A percentile compares a stretch with the other conserved stretches of the same genome.
Evolutionary conservation across 371 early-diverging fungal genomes (phyloP).

Genomic region (Parasitella parasitica): DNA sequence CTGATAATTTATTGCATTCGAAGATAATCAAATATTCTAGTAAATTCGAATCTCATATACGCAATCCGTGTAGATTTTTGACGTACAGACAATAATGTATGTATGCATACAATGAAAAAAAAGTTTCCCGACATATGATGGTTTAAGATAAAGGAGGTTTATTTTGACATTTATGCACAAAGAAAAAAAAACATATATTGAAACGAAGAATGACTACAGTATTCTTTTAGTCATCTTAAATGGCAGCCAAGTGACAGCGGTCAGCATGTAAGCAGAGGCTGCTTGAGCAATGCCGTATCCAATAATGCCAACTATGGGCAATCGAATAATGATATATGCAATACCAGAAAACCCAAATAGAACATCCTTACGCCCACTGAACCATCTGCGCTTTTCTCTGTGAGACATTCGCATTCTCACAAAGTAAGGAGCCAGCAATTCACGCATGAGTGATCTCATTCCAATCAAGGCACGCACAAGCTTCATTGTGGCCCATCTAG

Average conservation of each 20-base stretch:
- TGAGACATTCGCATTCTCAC: conserved; percentile 54
- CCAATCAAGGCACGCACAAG: conserved; percentile 59
- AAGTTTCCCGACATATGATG: no score
- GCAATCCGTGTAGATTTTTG: no score
- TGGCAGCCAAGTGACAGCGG: conserved; percentile 54
- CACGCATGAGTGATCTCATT: conserved; percentile 63
- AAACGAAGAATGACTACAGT: no score
- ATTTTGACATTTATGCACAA: no score
- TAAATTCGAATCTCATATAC: no score
- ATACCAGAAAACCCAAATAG: conserved; percentile 65
- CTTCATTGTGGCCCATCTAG: conserved; percentile 38
- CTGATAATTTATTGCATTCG: no score
- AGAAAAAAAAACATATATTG: no score
- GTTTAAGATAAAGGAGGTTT: no score
- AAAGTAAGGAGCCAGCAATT: conserved; percentile 68
- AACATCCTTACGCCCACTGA: conserved; percentile 60
- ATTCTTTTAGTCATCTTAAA: no score
- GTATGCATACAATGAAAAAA: no score
- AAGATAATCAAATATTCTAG: no score
- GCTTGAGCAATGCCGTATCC: conserved; percentile 62
- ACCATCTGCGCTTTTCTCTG: conserved; percentile 57
- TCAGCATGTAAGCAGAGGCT: conserved; percentile 57
- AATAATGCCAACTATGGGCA: conserved; percentile 55
- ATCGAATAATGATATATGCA: conserved; percentile 52
- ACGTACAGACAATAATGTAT: no score